Conservation (phyloP, 805 yeast species). For the Nakazawaea anatomiae region DNA sequence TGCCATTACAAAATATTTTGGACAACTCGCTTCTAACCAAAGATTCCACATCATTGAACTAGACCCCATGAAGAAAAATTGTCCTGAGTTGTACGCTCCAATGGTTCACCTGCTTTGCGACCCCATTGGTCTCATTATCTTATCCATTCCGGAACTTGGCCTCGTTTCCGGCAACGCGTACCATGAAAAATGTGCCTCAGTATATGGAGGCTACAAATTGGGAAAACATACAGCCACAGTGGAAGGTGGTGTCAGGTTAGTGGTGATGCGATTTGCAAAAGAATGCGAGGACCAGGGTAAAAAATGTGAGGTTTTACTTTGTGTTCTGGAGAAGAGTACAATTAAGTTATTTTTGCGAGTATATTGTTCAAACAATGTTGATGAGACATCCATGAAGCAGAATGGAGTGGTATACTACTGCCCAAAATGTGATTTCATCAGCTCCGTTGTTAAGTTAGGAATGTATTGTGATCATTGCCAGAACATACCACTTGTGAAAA, state of each 20-base stretch:
- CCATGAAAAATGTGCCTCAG: slow-evolving; percentile 92
- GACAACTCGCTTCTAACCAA: background rate
- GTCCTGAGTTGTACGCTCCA: background rate
- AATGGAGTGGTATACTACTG: background rate
- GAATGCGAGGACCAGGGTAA: slow-evolving; percentile 73
- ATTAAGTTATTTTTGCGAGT: background rate
- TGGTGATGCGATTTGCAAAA: slow-evolving; percentile 63
- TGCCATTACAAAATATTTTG: slow-evolving; percentile 77
- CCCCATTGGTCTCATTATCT: slow-evolving; percentile 68
- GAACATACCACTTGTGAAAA: background rate
- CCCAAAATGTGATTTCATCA: background rate
- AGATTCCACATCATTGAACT: slow-evolving; percentile 6
- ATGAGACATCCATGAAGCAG: background rate
- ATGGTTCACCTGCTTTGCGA: slow-evolving; percentile 77
- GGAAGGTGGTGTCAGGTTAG: slow-evolving; percentile 86
- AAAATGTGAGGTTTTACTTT: slow-evolving; percentile 77
- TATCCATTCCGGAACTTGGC: slow-evolving; percentile 96
- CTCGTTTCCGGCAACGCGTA: slow-evolving; percentile 94
- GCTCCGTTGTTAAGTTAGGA: too few species aligned
- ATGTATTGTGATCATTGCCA: background rate
- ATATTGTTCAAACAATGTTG: background rate
- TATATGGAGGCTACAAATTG: slow-evolving; percentile 57
- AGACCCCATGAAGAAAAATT: slow-evolving; percentile 5
- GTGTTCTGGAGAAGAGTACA: slow-evolving; percentile 17
- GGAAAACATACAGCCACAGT: slow-evolving; percentile 91